Percentiles rank a stretch among this genome's conserved stretches.
These are phyloP conservation scores for Neurospora tetrasperma DNA, from an alignment of 495 filamentous ascomycete species.

Conservation along the genomic window DNA sequence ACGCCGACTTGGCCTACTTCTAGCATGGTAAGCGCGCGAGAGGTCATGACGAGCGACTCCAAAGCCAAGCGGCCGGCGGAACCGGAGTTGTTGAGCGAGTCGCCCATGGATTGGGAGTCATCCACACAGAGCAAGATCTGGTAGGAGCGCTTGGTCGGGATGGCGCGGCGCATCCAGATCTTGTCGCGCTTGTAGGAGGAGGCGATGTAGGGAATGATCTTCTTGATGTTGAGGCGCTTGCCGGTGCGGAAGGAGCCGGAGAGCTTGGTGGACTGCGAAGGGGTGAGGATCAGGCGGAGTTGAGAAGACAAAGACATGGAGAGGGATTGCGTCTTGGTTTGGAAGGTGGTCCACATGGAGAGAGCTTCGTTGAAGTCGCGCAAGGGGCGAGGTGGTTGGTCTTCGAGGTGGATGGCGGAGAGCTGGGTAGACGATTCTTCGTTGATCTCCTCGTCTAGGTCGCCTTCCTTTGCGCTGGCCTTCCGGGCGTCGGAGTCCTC, in stretches of 20 bases:
- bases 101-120: conserved; percentile 85
- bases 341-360: conserved; percentile 75
- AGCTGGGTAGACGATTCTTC: conserved; percentile 65
- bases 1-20: conserved; percentile 88
- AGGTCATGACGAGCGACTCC: conserved; percentile 81
- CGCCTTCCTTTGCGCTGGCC: conserved; percentile 21
- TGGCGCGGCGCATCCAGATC: conserved; percentile 94
- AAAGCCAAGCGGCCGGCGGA: conserved; percentile 61
- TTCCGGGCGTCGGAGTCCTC: conserved; percentile 19
- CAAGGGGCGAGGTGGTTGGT: conserved; percentile 12
- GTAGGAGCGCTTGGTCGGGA: conserved; percentile 86
- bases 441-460: conserved; percentile 44
- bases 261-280: conserved; percentile 90
- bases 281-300: conserved; percentile 87
- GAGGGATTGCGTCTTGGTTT: conserved; percentile 70
- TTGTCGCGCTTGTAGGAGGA: conserved; percentile 97
- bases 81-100: conserved; percentile 39
- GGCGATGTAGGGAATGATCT: conserved; percentile 98
- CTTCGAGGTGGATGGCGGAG: conserved; percentile 58
- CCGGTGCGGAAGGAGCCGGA: conserved; percentile 95
- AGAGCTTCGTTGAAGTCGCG: conserved; percentile 52
- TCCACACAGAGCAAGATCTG: conserved; percentile 97
- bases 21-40: conserved; percentile 75
- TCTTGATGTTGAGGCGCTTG: conserved; percentile 96
- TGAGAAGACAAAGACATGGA: conserved; percentile 85